These are phyloP conservation scores for Suillus hirtellus DNA, from an alignment of 768 basidiomycete genomes.

Conservation along the genomic window DNA sequence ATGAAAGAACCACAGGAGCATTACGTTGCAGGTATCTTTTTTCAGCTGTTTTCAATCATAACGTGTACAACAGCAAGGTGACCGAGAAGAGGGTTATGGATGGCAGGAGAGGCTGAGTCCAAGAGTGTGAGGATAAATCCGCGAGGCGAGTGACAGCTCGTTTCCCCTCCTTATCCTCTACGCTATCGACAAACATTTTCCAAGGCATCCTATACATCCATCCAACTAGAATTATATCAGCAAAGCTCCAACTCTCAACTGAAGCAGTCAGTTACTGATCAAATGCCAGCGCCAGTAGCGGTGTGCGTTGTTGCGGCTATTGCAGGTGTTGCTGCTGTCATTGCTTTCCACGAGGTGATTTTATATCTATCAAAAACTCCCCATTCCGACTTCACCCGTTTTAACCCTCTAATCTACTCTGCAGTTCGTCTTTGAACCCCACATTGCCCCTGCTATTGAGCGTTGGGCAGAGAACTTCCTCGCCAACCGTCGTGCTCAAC, in stretches of 20 bases:
- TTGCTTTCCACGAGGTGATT: constrained; percentile 61
- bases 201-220: neutral
- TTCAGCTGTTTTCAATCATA: neutral
- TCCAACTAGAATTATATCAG: neutral
- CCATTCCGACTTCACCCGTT: neutral
- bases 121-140: neutral
- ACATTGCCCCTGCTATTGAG: constrained; percentile 63
- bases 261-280: neutral
- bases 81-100: constrained; percentile 1
- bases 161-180: neutral
- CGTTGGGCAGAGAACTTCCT: constrained; percentile 38
- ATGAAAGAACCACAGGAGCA: neutral
- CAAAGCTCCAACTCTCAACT: neutral
- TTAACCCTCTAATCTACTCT: neutral
- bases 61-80: constrained; percentile 2
- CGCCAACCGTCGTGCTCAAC: constrained; percentile 29
- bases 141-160: neutral
- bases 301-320: constrained; percentile 55
- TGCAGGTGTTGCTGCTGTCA: constrained; percentile 47
- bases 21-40: neutral
- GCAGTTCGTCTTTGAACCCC: constrained; percentile 71
- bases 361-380: neutral
- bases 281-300: constrained; percentile 34
- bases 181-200: neutral
- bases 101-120: neutral